Percentiles rank a stretch among this genome's conserved stretches.
Evolutionary conservation across 2,329 filamentous ascomycete species (phyloP).

Genomic region (Ascomycota sp.): DNA sequence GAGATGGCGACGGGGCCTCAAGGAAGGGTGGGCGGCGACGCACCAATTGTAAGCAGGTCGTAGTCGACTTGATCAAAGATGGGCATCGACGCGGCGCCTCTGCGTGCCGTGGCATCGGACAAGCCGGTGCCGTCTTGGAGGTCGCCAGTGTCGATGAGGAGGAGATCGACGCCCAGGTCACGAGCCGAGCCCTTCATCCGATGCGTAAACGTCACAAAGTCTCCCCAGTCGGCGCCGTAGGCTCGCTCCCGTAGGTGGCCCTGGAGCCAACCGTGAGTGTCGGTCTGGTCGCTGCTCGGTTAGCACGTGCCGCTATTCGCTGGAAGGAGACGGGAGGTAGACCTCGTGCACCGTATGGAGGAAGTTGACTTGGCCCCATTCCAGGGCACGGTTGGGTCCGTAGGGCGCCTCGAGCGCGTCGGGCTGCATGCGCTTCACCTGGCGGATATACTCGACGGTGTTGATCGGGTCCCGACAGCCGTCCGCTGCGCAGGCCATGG

Average conservation of each 20-base stretch:
- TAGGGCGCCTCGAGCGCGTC: slow-evolving; percentile 20
- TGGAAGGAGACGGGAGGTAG: not conserved
- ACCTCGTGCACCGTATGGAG: slow-evolving; percentile 26
- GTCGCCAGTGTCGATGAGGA: slow-evolving; percentile 42
- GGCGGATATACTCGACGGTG: slow-evolving; percentile 22
- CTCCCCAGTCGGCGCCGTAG: slow-evolving; percentile 46
- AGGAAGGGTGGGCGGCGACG: not conserved
- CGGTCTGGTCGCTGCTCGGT: slow-evolving; percentile 16
- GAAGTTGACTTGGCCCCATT: slow-evolving; percentile 45
- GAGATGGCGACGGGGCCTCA: not conserved
- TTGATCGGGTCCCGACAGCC: slow-evolving; percentile 20
- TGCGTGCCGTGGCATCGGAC: slow-evolving; percentile 36
- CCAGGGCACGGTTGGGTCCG: slow-evolving; percentile 23
- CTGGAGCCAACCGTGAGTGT: slow-evolving; percentile 41
- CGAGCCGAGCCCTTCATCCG: slow-evolving; percentile 38
- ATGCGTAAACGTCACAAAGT: slow-evolving; percentile 38
- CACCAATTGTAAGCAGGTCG: slow-evolving; percentile 21
- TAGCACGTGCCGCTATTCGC: not conserved
- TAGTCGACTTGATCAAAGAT: slow-evolving; percentile 21
- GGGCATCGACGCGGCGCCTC: slow-evolving; percentile 31
- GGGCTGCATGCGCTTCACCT: slow-evolving; percentile 27
- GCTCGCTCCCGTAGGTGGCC: slow-evolving; percentile 40
- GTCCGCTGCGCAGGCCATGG: slow-evolving; percentile 15
- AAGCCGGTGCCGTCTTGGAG: slow-evolving; percentile 46
- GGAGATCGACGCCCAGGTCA: slow-evolving; percentile 34